Evolutionary conservation across 1,284 basidiomycete species (phyloP).

Genomic region (Erythrobasidium hasegawianum): DNA sequence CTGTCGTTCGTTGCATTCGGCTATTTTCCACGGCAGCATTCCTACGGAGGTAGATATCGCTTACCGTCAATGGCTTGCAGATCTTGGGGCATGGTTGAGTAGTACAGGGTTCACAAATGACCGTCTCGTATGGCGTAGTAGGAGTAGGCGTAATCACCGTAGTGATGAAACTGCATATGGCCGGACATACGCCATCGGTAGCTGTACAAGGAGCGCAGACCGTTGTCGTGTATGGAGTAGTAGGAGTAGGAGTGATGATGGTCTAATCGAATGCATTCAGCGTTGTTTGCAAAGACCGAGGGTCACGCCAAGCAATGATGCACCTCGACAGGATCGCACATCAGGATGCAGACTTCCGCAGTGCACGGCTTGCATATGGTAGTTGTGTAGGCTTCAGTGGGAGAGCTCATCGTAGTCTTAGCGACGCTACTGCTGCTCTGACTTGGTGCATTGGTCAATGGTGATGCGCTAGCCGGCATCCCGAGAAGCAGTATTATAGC

Average conservation of each 20-base stretch:
- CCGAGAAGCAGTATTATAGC: too few relatives aligned
- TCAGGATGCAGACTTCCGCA: neutral
- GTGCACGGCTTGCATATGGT: neutral
- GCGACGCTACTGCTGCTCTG: too few relatives aligned
- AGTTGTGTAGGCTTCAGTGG: neutral
- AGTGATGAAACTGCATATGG: neutral
- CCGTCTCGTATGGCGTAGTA: neutral
- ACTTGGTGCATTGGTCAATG: too few relatives aligned
- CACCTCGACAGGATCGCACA: neutral
- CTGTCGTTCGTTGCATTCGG: too few relatives aligned
- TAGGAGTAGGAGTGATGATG: conserved; percentile 1
- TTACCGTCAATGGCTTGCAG: neutral
- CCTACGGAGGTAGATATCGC: too few relatives aligned
- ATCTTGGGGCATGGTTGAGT: neutral
- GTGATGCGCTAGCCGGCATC: too few relatives aligned
- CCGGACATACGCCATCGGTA: neutral
- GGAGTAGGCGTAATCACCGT: neutral
- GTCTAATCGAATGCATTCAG: neutral
- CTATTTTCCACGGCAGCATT: too few relatives aligned
- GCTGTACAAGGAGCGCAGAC: neutral
- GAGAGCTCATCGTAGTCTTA: neutral
- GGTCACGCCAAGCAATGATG: neutral
- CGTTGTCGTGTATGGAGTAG: neutral
- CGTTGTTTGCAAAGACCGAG: neutral
- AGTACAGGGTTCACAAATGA: conserved; percentile 1